A percentile compares a stretch with the other conserved stretches of the same genome.
phyloP scores from a whole-genome alignment of 2,329 filamentous ascomycete species.

The Fusarium redolens region DNA sequence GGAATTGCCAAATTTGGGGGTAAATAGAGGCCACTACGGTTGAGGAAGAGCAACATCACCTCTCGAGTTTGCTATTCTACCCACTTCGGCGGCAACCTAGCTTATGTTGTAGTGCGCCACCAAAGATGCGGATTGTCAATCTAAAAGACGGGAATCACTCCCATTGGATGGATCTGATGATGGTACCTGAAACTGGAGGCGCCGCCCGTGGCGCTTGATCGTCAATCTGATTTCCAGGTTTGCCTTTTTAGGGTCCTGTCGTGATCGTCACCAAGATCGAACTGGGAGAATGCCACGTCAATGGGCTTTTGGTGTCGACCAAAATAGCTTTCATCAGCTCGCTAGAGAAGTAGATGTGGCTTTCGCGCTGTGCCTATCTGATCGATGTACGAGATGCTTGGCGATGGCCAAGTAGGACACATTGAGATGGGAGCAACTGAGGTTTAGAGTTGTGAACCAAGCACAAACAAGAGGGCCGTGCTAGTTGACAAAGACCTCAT shows the following conservation, averaged over 20 bases:
- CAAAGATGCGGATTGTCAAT: slow-evolving; percentile 27
- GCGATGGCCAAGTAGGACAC: not conserved
- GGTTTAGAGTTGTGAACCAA: not conserved
- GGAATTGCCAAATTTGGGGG: not conserved
- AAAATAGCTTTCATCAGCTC: not conserved
- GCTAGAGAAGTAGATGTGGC: not conserved
- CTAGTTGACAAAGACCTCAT: not conserved
- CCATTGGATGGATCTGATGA: slow-evolving; percentile 36
- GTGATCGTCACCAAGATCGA: slow-evolving; percentile 1
- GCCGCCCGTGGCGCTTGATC: slow-evolving; percentile 39
- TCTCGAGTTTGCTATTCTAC: slow-evolving; percentile 28
- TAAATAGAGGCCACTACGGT: not conserved
- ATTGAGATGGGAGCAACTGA: not conserved
- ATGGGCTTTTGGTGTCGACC: not conserved
- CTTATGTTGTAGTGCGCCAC: slow-evolving; percentile 32
- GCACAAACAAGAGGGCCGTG: slow-evolving; percentile 25
- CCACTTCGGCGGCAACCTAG: slow-evolving; percentile 12
- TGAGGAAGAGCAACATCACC: slow-evolving; percentile 2
- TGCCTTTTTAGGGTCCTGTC: slow-evolving; percentile 8
- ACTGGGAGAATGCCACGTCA: not conserved
- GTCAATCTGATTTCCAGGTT: slow-evolving; percentile 22
- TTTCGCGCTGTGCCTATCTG: not conserved
- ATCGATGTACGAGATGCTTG: not conserved
- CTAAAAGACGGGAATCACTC: slow-evolving; percentile 36
- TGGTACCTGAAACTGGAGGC: slow-evolving; percentile 43